Base-by-base conservation (phyloP, 75 land plant genomes). In the Azolla pinnata region DNA sequence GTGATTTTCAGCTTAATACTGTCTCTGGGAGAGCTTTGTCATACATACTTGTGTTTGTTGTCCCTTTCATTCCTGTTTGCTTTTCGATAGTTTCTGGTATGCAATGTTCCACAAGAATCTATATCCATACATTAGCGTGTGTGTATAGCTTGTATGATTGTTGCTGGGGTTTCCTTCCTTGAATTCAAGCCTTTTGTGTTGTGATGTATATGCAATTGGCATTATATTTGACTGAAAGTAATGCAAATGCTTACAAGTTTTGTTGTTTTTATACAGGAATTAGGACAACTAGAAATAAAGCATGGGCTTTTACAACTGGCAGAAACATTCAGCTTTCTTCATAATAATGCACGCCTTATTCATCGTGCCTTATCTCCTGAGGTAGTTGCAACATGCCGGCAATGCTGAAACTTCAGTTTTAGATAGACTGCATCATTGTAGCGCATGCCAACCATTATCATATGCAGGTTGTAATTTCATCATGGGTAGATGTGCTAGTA, bases 361-460 rank as follows among this genome's bases (percentile, higher is more conserved):
- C 98, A 93, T 66, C 75, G 98, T 9, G 90, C 96, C 33, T 78
- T 93, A 67, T 81, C 87, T 54, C 98, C 98, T 20, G 98, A 93
- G 98, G 98, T 93, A 49, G 1, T 25, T 26, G n/a, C 12, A 35
- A 5, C 40, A 5, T 5, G 40, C 5, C 40, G 5, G 5, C 5
- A 12, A 35, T 35, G 40, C 40, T 35, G 40, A 5, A 5, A 5
- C 12, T 5, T 5, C 40, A 5, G 40, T 35, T 12, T 5, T 5
- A 35, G 5, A 35, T 35, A 35, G 5, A 35, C 5, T 5, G 40
- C n/a, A n/a, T n/a, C n/a, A n/a, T n/a, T n/a, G n/a, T n/a, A n/a
- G n/a, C n/a, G n/a, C n/a, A n/a, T n/a, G n/a, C n/a, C n/a, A n/a
- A n/a, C n/a, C n/a, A n/a, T n/a, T n/a, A n/a, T n/a, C n/a, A n/a